Conservation (phyloP, 2,329 filamentous ascomycete genomes). For the Fusarium sp. region DNA sequence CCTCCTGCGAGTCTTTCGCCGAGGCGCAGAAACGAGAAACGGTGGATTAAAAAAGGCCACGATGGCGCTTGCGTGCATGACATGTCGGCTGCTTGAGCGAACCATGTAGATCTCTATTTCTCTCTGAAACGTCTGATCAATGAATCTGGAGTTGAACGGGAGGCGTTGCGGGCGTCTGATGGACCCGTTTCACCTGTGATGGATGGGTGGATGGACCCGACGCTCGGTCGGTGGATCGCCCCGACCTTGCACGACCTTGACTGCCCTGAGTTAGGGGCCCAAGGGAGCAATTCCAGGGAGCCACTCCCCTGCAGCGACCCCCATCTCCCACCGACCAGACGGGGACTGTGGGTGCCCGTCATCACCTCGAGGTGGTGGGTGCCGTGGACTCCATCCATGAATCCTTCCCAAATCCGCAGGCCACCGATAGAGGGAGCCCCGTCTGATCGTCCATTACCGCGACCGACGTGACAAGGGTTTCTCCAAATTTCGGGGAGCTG, state of each 20-base stretch:
- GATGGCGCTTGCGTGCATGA: background rate
- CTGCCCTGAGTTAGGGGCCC: conserved; percentile 3
- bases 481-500: conserved; percentile 30
- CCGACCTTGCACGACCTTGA: background rate
- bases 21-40: background rate
- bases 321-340: background rate
- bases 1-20: background rate
- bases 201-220: background rate
- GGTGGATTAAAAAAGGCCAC: background rate
- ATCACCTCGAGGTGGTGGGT: background rate
- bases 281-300: conserved; percentile 17
- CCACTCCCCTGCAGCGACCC: conserved; percentile 21
- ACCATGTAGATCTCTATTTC: conserved; percentile 21
- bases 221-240: conserved; percentile 4
- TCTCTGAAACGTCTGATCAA: conserved; percentile 10
- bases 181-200: conserved; percentile 30
- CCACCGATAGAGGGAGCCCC: conserved; percentile 15
- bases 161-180: conserved; percentile 21
- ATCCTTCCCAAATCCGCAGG: conserved; percentile 23
- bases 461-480: conserved; percentile 35
- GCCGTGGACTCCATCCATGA: conserved; percentile 1
- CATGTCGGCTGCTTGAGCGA: background rate
- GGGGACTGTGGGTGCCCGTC: background rate
- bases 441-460: conserved; percentile 28
- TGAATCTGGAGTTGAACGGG: conserved; percentile 5